phyloP scores from a whole-genome alignment of 2,329 filamentous ascomycete genomes.

The Rosellinia necatrix region DNA sequence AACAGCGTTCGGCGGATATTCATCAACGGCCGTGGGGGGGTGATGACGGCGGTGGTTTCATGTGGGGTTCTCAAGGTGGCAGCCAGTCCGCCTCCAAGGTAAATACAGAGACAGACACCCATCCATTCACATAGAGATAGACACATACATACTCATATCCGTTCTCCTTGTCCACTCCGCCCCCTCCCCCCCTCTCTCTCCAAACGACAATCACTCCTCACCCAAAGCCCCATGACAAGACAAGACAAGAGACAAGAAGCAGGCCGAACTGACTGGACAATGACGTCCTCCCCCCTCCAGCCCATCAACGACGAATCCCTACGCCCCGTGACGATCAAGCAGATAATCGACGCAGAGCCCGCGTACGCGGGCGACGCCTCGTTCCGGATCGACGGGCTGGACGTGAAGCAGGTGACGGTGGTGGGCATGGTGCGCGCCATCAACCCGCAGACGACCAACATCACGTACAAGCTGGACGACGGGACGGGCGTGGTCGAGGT shows the following conservation, averaged over 20 bases:
- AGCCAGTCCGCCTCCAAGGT: constrained; percentile 51
- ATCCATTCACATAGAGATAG: background rate
- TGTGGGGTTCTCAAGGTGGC: constrained; percentile 63
- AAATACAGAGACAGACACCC: background rate
- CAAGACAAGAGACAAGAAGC: background rate
- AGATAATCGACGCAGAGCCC: constrained; percentile 80
- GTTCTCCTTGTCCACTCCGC: too few relatives aligned
- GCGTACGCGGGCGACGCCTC: constrained; percentile 68
- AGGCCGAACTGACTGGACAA: background rate
- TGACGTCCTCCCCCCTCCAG: constrained; percentile 41
- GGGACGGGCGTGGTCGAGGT: constrained; percentile 92
- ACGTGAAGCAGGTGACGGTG: constrained; percentile 78
- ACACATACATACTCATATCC: background rate
- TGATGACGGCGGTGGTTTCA: constrained; percentile 66
- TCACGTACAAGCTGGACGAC: constrained; percentile 92
- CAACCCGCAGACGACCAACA: constrained; percentile 84
- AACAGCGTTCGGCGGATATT: constrained; percentile 57
- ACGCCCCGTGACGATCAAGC: constrained; percentile 93
- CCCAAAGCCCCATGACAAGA: too few relatives aligned
- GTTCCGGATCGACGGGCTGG: constrained; percentile 80
- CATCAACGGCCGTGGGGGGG: constrained; percentile 54
- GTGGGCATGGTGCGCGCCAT: constrained; percentile 90
- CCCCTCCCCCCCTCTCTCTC: too few relatives aligned
- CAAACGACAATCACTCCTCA: too few relatives aligned
- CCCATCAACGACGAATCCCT: constrained; percentile 81